Evolutionary conservation across 2,329 filamentous ascomycete genomes (phyloP).

Genomic region (Cladosporium sp.): DNA sequence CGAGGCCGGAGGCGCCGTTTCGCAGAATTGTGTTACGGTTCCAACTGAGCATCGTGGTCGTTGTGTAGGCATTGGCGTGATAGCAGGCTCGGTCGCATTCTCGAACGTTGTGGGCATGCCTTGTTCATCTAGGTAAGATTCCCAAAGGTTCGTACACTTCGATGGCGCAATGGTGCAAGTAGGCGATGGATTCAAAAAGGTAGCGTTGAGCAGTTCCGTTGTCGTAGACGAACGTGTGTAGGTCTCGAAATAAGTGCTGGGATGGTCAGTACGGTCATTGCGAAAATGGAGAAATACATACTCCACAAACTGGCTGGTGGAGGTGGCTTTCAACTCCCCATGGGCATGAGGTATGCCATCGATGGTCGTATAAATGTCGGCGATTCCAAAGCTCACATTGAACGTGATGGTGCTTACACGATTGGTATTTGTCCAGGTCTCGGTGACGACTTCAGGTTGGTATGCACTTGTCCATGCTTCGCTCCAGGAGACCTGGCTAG

Average conservation of each 20-base stretch:
- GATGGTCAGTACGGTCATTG: background rate
- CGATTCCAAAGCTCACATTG: slow-evolving; percentile 15
- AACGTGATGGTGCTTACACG: background rate
- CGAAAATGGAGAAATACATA: background rate
- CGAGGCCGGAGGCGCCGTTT: background rate
- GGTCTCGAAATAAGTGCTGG: background rate
- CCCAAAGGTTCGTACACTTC: slow-evolving; percentile 11
- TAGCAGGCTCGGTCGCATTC: slow-evolving; percentile 14
- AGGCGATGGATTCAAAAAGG: background rate
- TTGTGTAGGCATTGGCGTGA: slow-evolving; percentile 15
- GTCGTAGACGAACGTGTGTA: background rate
- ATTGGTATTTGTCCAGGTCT: background rate
- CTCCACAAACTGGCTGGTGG: slow-evolving; percentile 14
- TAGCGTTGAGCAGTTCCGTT: background rate
- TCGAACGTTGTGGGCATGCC: slow-evolving; percentile 15
- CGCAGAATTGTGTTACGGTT: background rate
- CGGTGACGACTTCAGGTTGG: slow-evolving; percentile 4
- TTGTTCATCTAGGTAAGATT: slow-evolving; percentile 10
- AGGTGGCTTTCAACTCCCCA: background rate
- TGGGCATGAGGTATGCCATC: slow-evolving; percentile 19
- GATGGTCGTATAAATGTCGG: slow-evolving; percentile 21
- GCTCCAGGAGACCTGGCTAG: slow-evolving; percentile 15
- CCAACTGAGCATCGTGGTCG: slow-evolving; percentile 14
- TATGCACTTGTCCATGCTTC: slow-evolving; percentile 13
- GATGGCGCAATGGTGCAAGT: slow-evolving; percentile 14